A percentile compares a stretch with the other conserved stretches of the same genome.
These are phyloP conservation scores for Boletus mariae DNA, from an alignment of 1,284 basidiomycete species.

Conservation along the genomic window DNA sequence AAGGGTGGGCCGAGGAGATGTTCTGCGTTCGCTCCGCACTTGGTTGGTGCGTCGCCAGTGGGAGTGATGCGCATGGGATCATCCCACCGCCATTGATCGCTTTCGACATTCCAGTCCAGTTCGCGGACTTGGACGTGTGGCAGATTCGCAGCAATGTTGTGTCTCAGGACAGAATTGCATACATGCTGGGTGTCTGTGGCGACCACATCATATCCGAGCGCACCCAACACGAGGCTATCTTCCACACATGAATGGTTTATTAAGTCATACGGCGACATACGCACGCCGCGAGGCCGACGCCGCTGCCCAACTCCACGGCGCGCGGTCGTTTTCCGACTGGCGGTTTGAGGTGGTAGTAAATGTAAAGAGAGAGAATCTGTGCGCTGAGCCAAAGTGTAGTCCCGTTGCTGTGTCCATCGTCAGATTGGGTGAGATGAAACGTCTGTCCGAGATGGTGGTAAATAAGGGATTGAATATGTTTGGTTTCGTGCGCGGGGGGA, in stretches of 20 bases:
- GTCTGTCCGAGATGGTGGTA: slow-evolving; percentile 41
- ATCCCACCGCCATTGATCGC: slow-evolving; percentile 35
- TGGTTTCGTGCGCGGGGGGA: slow-evolving; percentile 62
- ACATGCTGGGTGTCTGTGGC: slow-evolving; percentile 78
- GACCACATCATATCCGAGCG: slow-evolving; percentile 72
- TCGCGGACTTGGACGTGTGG: slow-evolving; percentile 32
- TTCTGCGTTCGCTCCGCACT: slow-evolving; percentile 1
- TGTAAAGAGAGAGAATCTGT: slow-evolving; percentile 68
- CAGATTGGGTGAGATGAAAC: slow-evolving; percentile 52
- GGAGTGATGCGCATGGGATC: slow-evolving; percentile 27
- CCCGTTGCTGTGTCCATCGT: slow-evolving; percentile 68
- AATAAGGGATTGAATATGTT: slow-evolving; percentile 54
- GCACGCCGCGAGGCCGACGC: slow-evolving; percentile 77
- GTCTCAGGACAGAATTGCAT: slow-evolving; percentile 59
- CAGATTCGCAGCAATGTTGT: slow-evolving; percentile 60
- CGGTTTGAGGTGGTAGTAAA: slow-evolving; percentile 38
- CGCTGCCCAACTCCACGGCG: slow-evolving; percentile 79
- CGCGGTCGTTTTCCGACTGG: slow-evolving; percentile 30
- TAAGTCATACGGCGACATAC: slow-evolving; percentile 29
- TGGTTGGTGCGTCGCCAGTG: background rate
- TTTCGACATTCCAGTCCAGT: slow-evolving; percentile 48
- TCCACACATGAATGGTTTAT: background rate
- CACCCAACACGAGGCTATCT: slow-evolving; percentile 60
- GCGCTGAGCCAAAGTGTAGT: slow-evolving; percentile 87
- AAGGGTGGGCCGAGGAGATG: slow-evolving; percentile 49